These are phyloP conservation scores for Penicillium sp. DNA, from an alignment of 2,329 filamentous ascomycete species.

Conservation along the genomic window DNA sequence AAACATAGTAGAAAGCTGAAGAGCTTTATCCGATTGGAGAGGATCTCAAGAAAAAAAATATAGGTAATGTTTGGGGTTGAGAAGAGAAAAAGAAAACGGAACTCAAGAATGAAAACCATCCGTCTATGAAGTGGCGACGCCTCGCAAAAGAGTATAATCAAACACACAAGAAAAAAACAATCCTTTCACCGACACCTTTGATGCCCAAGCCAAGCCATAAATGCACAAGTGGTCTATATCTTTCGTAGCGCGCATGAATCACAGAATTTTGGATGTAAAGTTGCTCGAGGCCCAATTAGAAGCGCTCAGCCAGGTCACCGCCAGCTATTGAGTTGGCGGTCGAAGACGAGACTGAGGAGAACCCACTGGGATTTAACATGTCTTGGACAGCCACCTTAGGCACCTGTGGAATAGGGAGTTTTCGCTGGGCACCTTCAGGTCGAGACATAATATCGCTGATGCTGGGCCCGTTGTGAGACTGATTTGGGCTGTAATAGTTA, in stretches of 20 bases:
- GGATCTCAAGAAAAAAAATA: conserved; percentile 6
- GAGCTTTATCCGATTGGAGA: conserved; percentile 23
- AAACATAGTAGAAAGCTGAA: conserved; percentile 21
- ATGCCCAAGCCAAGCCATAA: conserved; percentile 42
- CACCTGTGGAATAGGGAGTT: conserved; percentile 86
- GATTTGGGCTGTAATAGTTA: conserved; percentile 61
- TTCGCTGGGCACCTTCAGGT: conserved; percentile 84
- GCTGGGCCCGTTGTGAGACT: conserved; percentile 70
- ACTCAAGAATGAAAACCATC: conserved; percentile 27
- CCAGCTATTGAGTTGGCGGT: conserved; percentile 78
- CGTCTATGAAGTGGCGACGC: conserved; percentile 32
- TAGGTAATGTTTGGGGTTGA: conserved; percentile 22
- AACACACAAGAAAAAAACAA: conserved; percentile 21
- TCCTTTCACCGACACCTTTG: conserved; percentile 38
- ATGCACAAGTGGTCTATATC: conserved; percentile 48
- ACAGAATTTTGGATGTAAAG: conserved; percentile 23
- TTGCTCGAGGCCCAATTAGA: conserved; percentile 33
- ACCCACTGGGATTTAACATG: conserved; percentile 72
- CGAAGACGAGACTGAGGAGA: conserved; percentile 76
- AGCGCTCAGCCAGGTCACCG: conserved; percentile 67
- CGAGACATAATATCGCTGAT: conserved; percentile 92
- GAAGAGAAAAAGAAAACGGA: conserved; percentile 25
- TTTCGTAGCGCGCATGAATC: conserved; percentile 44
- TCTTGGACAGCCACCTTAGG: conserved; percentile 89
- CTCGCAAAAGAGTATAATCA: conserved; percentile 29